A percentile compares a stretch with the other conserved stretches of the same genome.
phyloP scores from a whole-genome alignment of 192 early-diverging fungal species.

The Backusella tarrabulga region DNA sequence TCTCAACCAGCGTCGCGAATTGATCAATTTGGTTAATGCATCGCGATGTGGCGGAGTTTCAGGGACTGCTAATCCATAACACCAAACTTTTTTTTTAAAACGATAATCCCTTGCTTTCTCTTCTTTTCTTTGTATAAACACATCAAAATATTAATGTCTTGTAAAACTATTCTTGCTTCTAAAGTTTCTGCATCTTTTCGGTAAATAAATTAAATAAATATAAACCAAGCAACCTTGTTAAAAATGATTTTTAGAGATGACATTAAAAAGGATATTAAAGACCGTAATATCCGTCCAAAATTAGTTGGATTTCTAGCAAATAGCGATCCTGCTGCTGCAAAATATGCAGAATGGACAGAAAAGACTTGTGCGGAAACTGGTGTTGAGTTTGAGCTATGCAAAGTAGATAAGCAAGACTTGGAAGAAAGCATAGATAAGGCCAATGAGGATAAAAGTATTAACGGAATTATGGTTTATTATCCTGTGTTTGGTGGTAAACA shows the following conservation, averaged over 20 bases:
- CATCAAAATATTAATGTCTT: slow-evolving; percentile 26
- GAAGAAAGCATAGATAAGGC: slow-evolving; percentile 84
- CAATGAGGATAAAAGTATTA: slow-evolving; percentile 78
- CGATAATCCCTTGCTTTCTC: not conserved
- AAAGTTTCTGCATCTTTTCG: slow-evolving; percentile 63
- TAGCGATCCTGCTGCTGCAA: slow-evolving; percentile 87
- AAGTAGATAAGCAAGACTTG: slow-evolving; percentile 78
- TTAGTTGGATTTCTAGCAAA: slow-evolving; percentile 96
- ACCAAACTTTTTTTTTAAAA: not conserved
- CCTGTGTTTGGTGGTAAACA: slow-evolving; percentile 94
- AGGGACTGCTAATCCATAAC: not conserved
- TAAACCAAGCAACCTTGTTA: not conserved
- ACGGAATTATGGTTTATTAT: slow-evolving; percentile 99
- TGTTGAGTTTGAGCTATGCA: slow-evolving; percentile 87
- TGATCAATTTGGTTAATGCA: slow-evolving; percentile 27
- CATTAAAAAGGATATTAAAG: slow-evolving; percentile 63
- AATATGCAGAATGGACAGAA: slow-evolving; percentile 95
- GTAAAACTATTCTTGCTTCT: slow-evolving; percentile 60
- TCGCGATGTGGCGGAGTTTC: not conserved
- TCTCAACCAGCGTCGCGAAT: slow-evolving; percentile 38
- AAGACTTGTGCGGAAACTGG: slow-evolving; percentile 93
- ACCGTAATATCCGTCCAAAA: slow-evolving; percentile 60
- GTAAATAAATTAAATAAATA: slow-evolving; percentile 38
- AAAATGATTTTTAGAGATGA: slow-evolving; percentile 41
- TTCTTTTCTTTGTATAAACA: not conserved